Evolutionary conservation across 805 yeast species (phyloP).

Genomic region (Hanseniaspora occidentalis): DNA sequence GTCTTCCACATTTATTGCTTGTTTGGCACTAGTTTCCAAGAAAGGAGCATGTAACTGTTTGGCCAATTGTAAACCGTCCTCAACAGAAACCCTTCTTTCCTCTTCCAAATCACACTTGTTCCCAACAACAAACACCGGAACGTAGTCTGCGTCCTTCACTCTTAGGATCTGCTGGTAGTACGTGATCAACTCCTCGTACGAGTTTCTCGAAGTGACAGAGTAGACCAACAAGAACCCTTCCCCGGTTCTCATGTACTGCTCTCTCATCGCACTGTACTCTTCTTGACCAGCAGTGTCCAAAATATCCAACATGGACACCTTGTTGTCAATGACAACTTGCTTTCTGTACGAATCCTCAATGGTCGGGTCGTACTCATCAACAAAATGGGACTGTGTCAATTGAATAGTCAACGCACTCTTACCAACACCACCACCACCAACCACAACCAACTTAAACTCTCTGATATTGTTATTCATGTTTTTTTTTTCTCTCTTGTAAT

Average conservation of each 20-base stretch:
- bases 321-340: slow-evolving; percentile 72
- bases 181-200: slow-evolving; percentile 73
- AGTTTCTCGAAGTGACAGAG: slow-evolving; percentile 70
- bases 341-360: slow-evolving; percentile 89
- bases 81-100: slow-evolving; percentile 53
- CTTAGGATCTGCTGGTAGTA: slow-evolving; percentile 71
- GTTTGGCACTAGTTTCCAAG: slow-evolving; percentile 88
- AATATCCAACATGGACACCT: slow-evolving; percentile 69
- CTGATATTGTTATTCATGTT: slow-evolving; percentile 28
- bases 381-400: slow-evolving; percentile 87
- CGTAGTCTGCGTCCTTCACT: slow-evolving; percentile 63
- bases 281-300: slow-evolving; percentile 98
- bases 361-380: slow-evolving; percentile 96
- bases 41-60: slow-evolving; percentile 57
- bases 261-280: slow-evolving; percentile 87
- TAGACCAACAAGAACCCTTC: slow-evolving; percentile 88
- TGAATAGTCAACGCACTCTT: slow-evolving; percentile 93
- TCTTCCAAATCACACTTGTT: slow-evolving; percentile 65
- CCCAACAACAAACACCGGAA: slow-evolving; percentile 73
- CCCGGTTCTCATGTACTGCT: slow-evolving; percentile 92
- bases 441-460: slow-evolving; percentile 89
- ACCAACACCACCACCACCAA: slow-evolving; percentile 99
- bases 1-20: slow-evolving; percentile 79
- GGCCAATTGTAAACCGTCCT: slow-evolving; percentile 53
- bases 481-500: neutral